A percentile compares a stretch with the other conserved stretches of the same genome.
Conservation (phyloP, 2,329 filamentous ascomycete species). For the Lecanicillium sp. region DNA sequence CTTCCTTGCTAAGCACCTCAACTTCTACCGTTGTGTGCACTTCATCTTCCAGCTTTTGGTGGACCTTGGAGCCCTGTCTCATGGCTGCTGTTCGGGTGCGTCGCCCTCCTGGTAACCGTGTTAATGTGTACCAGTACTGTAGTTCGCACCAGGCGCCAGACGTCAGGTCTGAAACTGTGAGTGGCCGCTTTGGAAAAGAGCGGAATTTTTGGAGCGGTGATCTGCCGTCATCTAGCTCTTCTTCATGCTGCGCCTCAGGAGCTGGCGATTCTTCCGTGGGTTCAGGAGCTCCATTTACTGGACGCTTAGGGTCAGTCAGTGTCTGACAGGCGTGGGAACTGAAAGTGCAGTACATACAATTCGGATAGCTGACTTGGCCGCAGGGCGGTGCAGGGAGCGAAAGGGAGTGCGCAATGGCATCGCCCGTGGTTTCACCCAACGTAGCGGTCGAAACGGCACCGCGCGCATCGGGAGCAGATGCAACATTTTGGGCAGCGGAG, state of each 20-base stretch:
- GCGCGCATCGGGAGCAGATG: neutral
- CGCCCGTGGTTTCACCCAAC: too few relatives aligned
- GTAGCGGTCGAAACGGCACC: neutral
- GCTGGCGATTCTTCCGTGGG: conserved; percentile 10
- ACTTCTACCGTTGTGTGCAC: conserved; percentile 71
- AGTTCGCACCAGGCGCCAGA: conserved; percentile 93
- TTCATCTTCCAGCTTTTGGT: conserved; percentile 77
- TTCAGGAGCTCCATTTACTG: conserved; percentile 46
- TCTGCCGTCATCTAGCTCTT: conserved; percentile 22
- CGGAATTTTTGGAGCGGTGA: conserved; percentile 72
- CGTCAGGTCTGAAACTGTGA: conserved; percentile 82
- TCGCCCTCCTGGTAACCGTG: conserved; percentile 59
- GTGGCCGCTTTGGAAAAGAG: conserved; percentile 63
- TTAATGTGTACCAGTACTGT: conserved; percentile 84
- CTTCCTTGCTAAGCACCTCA: conserved; percentile 65
- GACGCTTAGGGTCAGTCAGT: conserved; percentile 59
- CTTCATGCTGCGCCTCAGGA: neutral
- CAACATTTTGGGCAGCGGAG: too few relatives aligned
- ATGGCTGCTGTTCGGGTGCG: conserved; percentile 74
- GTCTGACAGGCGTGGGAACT: conserved; percentile 10
- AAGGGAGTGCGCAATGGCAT: neutral
- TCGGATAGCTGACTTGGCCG: conserved; percentile 30
- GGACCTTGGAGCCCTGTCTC: conserved; percentile 71
- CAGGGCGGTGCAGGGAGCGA: neutral
- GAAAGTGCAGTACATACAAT: conserved; percentile 35